Base-by-base conservation (phyloP, 2,329 filamentous ascomycete genomes). In the Venturia aucupariae region DNA sequence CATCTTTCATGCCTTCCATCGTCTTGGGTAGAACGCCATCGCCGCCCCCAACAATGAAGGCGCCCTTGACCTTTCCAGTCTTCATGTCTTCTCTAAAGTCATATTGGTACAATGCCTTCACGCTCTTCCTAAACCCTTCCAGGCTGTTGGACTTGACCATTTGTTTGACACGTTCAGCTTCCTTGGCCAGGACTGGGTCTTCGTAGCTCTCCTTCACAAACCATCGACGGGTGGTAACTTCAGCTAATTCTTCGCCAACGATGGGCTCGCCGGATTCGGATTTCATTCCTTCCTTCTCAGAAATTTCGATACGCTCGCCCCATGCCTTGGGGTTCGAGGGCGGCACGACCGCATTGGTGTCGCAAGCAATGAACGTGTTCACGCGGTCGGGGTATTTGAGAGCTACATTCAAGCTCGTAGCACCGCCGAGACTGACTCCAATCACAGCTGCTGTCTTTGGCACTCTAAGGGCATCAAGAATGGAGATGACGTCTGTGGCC, bases 341-440 rank as follows among this genome's bases (percentile, higher is more conserved):
- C 66, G 88, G 90, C 0, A 87, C 86, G 5, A 84, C 81, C 8
- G 84, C 82, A 74, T 92, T 93, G 71, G 90, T 95, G 75, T 94
- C 90, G 74, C 90, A 92, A 3, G 87, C 82, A 27, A 93, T 79
- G 72, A 92, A 89, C 7, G 79, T 80, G 1, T 70, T 72, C 17
- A 91, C 75, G 54, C 84, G 80, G 0, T 77, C 67, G 0, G 89
- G 87, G 69, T 90, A 82, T 48, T 80, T 80, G 61, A 95, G 82
- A 0, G 88, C 87, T 62, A 89, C 86, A 72, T 88, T 87, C 61
- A 94, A 82, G 0, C 87, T 81, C 0, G 90, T 94, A 2, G 88
- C 90, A 62, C 91, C 91, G 67, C 91, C 91, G 73, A 94, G 85
- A 42, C 86, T 90, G 3, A 95, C 90, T 24, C 91, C 91, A 24